Base-by-base conservation (phyloP, 805 yeast species). In the Kluyveromyces nonfermentans region DNA sequence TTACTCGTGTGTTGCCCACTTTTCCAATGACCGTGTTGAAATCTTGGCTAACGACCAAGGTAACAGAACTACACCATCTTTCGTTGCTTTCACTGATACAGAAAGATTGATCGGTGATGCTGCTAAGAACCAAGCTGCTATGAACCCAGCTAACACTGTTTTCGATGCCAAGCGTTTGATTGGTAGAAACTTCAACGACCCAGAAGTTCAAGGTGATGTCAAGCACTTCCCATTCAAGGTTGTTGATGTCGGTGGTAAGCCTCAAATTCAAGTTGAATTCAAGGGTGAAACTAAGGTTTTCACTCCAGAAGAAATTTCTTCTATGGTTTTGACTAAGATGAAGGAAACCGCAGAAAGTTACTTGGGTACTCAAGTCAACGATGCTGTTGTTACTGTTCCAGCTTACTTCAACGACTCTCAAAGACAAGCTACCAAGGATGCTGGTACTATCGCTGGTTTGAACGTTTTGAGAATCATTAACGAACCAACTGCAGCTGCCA, bases 41-140 rank as follows among this genome's bases (percentile, higher is more conserved):
- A 89, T 89, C 62, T 80, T 89, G 60, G 96, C 97, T 59, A 89
- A 89, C 64, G 96, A 89, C 68, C 97, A 90, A 73, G 97, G 97
- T 75, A 89, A 90, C 77, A 85, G 97, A 75, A 90, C 95, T 50
- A 89, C 97, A 16, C 97, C 97, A 32, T 88, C 97, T 31, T 89
- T 85, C 65, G 97, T 90, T 50, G 96, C 95, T 42, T 89, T 89
- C 78, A 87, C 95, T 25, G 96, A 87, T 63, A 77, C 89, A 34
- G 97, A 90, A 73, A 83, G 96, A 72, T 75, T 88, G 60, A 88
- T 88, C 57, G 96, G 96, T 69, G 96, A 88, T 71, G 95, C 97
- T 56, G 97, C 97, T 49, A 90, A 90, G 80, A 89, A 90, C 71
- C 97, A 90, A 73, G 96, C 96, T 45, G 96, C 97, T 53, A 85